Evolutionary conservation across 2,329 filamentous ascomycete genomes (phyloP).

Genomic region (Fusarium secorum): DNA sequence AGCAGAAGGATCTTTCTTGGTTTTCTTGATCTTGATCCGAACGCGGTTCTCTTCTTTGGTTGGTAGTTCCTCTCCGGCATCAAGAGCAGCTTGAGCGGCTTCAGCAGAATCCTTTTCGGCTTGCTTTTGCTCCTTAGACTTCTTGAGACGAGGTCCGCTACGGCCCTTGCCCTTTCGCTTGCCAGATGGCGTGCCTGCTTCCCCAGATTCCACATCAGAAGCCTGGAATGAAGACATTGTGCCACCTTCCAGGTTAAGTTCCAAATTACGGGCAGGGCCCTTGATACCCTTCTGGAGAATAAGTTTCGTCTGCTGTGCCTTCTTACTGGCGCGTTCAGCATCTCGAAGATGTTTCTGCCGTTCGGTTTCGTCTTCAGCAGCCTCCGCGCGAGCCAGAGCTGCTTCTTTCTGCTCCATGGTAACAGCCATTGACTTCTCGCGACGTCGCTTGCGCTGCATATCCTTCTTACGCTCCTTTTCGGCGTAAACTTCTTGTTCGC

Average conservation of each 20-base stretch:
- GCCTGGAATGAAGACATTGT: constrained; percentile 85
- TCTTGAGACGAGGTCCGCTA: constrained; percentile 78
- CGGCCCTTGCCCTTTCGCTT: constrained; percentile 57
- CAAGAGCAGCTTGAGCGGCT: constrained; percentile 83
- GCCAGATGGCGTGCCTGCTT: constrained; percentile 49
- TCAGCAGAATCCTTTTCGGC: constrained; percentile 85
- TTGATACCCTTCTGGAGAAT: constrained; percentile 87
- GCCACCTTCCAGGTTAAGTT: constrained; percentile 84
- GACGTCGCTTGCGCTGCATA: constrained; percentile 95
- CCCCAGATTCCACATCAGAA: constrained; percentile 60
- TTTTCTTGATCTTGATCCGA: constrained; percentile 69
- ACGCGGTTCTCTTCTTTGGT: constrained; percentile 67
- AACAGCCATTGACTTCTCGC: constrained; percentile 94
- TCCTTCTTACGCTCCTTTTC: constrained; percentile 99
- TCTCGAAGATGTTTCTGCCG: constrained; percentile 82
- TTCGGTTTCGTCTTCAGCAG: constrained; percentile 83
- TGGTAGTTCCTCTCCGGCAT: constrained; percentile 76
- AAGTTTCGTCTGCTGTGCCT: constrained; percentile 87
- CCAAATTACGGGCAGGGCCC: constrained; percentile 74
- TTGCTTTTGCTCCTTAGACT: constrained; percentile 87
- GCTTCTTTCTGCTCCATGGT: constrained; percentile 90
- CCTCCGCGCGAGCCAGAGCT: constrained; percentile 78
- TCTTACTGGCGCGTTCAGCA: constrained; percentile 89
- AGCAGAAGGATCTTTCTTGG: constrained; percentile 44
- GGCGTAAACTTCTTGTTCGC: constrained; percentile 86